Conservation (phyloP, 2,329 filamentous ascomycete genomes). For the Myriosclerotinia scirpicola region DNA sequence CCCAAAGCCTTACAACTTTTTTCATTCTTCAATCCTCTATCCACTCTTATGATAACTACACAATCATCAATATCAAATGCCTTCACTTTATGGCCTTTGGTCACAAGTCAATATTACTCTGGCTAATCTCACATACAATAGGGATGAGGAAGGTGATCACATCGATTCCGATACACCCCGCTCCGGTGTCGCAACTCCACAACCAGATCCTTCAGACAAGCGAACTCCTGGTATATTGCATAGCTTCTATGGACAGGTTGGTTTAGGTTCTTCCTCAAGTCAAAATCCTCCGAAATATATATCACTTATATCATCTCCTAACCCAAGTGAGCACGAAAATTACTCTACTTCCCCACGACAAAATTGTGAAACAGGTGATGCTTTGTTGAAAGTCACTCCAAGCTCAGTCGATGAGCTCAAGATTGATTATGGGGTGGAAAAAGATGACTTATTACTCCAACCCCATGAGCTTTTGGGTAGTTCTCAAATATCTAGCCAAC, state of each 20-base stretch:
- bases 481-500: slow-evolving; percentile 31
- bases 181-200: slow-evolving; percentile 88
- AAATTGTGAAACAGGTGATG: slow-evolving; percentile 31
- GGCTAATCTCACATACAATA: slow-evolving; percentile 36
- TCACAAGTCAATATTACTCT: slow-evolving; percentile 31
- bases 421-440: slow-evolving; percentile 32
- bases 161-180: slow-evolving; percentile 84
- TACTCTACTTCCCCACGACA: slow-evolving; percentile 29
- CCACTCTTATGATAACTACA: background rate
- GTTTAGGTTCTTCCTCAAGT: slow-evolving; percentile 69
- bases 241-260: slow-evolving; percentile 99
- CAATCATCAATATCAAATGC: slow-evolving; percentile 6
- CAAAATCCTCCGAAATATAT: slow-evolving; percentile 35
- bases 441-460: slow-evolving; percentile 31
- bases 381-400: slow-evolving; percentile 34
- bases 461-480: slow-evolving; percentile 33
- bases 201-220: slow-evolving; percentile 92
- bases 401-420: slow-evolving; percentile 34
- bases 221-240: slow-evolving; percentile 90
- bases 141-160: slow-evolving; percentile 70
- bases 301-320: slow-evolving; percentile 23
- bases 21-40: background rate
- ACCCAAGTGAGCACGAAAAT: slow-evolving; percentile 29
- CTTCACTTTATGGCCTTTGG: slow-evolving; percentile 18
- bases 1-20: background rate